These are phyloP conservation scores for Clavulina sp. DNA, from an alignment of 768 basidiomycete genomes.

Conservation along the genomic window DNA sequence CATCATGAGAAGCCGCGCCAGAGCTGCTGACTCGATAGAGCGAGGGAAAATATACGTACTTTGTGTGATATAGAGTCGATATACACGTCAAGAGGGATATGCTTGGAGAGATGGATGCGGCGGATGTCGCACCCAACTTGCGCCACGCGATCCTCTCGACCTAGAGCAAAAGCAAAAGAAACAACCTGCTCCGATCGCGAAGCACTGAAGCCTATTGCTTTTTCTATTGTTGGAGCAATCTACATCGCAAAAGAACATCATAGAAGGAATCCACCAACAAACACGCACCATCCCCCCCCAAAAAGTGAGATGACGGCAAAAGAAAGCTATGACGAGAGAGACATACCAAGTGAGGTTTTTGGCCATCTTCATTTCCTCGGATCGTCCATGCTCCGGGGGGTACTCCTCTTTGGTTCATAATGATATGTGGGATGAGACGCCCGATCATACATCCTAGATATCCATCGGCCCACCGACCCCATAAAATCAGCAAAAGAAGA, in stretches of 20 bases:
- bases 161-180: slow-evolving; percentile 37
- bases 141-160: slow-evolving; percentile 51
- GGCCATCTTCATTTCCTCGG: slow-evolving; percentile 8
- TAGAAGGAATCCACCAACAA: background rate
- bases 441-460: slow-evolving; percentile 8
- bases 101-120: slow-evolving; percentile 42
- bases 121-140: slow-evolving; percentile 73
- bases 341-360: slow-evolving; percentile 11
- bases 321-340: no score
- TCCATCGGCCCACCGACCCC: no score
- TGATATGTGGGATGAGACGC: slow-evolving; percentile 8
- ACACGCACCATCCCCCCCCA: no score
- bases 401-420: slow-evolving; percentile 10
- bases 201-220: slow-evolving; percentile 12
- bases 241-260: background rate
- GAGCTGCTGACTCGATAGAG: no score
- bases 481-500: no score
- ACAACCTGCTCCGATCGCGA: slow-evolving; percentile 19
- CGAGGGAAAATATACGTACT: slow-evolving; percentile 24
- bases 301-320: background rate
- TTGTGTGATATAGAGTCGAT: slow-evolving; percentile 61
- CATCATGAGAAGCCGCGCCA: background rate
- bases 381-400: slow-evolving; percentile 8
- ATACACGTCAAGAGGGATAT: slow-evolving; percentile 41
- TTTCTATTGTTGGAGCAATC: slow-evolving; percentile 9